phyloP scores from a whole-genome alignment of 176 grass and related monocot species.

The Oryza longistaminata region DNA sequence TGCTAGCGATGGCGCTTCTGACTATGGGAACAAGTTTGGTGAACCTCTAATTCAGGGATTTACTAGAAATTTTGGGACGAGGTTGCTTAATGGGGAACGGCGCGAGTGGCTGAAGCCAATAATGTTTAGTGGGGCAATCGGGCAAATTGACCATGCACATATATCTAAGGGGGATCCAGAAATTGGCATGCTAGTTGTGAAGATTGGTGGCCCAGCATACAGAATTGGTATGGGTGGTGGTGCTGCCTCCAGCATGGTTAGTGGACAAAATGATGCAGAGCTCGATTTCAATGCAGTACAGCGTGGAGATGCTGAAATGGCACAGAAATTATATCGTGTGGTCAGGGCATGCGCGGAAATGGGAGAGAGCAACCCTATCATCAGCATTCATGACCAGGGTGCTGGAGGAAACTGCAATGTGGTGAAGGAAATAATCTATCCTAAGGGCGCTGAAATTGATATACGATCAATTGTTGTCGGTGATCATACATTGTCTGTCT shows the following conservation, averaged over 20 bases:
- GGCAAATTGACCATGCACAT: conserved; percentile 83
- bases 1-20: conserved; percentile 86
- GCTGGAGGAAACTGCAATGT: conserved; percentile 97
- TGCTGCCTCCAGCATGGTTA: conserved; percentile 94
- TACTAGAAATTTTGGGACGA: conserved; percentile 80
- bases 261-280: conserved; percentile 90
- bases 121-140: conserved; percentile 96
- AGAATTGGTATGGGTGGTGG: conserved; percentile 98
- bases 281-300: conserved; percentile 94
- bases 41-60: conserved; percentile 91
- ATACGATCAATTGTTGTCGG: conserved; percentile 80
- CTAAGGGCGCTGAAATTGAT: conserved; percentile 87
- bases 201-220: conserved; percentile 90
- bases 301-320: conserved; percentile 94
- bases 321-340: conserved; percentile 87
- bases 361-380: conserved; percentile 81
- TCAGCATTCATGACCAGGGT: conserved; percentile 97
- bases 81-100: conserved; percentile 40
- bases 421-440: conserved; percentile 95
- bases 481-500: conserved; percentile 86
- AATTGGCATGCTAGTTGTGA: conserved; percentile 93
- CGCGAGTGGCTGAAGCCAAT: conserved; percentile 96
- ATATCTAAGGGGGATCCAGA: conserved; percentile 80
- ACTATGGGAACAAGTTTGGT: conserved; percentile 98
- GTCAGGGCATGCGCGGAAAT: conserved; percentile 90